Percentiles rank a stretch among this genome's conserved stretches.
These are phyloP conservation scores for Acacia acuminata DNA, from an alignment of 306 rosid genomes.

Conservation along the genomic window DNA sequence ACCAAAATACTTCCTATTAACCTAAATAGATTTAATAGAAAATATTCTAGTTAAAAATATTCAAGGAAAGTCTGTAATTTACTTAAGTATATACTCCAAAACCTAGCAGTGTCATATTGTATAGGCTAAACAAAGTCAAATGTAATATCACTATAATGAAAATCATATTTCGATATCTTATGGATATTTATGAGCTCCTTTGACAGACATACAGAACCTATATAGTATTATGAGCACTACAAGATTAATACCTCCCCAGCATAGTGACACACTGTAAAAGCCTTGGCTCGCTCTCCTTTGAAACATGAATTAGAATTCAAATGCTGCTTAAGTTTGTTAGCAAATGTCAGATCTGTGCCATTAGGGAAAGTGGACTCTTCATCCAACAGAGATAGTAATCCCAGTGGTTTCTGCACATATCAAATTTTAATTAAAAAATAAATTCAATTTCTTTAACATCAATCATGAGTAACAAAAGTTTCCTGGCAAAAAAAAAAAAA, in stretches of 20 bases:
- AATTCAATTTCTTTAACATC: constrained; percentile 13
- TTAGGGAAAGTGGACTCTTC: constrained; percentile 99
- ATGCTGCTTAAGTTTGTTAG: constrained; percentile 96
- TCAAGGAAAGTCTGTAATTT: not conserved
- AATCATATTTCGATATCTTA: constrained; percentile 20
- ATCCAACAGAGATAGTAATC: constrained; percentile 85
- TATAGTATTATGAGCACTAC: constrained; percentile 10
- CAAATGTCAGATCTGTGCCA: constrained; percentile 91
- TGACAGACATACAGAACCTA: constrained; percentile 21
- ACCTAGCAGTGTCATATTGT: constrained; percentile 9
- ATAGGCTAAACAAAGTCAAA: constrained; percentile 20
- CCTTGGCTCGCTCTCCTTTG: constrained; percentile 90
- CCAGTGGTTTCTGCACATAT: constrained; percentile 89
- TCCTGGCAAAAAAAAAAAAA: constrained; percentile 1
- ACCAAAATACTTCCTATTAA: not conserved
- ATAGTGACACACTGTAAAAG: constrained; percentile 85
- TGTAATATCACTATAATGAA: constrained; percentile 6
- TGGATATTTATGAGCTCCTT: constrained; percentile 19
- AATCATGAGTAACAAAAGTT: not conserved
- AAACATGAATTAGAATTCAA: constrained; percentile 73
- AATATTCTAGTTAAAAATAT: not conserved
- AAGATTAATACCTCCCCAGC: constrained; percentile 93
- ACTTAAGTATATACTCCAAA: not conserved
- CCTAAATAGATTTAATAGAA: not conserved
- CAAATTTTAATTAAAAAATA: constrained; percentile 25